A percentile compares a stretch with the other conserved stretches of the same genome.
phyloP scores from a whole-genome alignment of 176 grass and related monocot genomes.

The Thalia dealbata region DNA sequence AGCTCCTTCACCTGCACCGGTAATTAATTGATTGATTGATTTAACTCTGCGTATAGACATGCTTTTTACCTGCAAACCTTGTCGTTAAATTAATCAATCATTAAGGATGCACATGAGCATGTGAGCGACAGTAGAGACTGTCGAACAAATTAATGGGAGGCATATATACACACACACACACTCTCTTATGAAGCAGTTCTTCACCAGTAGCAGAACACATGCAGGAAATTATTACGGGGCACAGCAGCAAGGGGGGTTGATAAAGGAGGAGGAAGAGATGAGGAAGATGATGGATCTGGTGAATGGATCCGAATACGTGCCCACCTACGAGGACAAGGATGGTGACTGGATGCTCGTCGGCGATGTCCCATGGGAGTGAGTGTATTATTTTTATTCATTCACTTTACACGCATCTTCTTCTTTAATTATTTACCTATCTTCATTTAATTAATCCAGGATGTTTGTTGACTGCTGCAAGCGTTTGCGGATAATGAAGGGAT shows the following conservation, averaged over 20 bases:
- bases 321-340: constrained; percentile 96
- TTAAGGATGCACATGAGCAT: neutral
- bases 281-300: constrained; percentile 46
- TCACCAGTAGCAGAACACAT: no score
- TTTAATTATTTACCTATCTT: neutral
- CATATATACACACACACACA: no score
- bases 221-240: constrained; percentile 14
- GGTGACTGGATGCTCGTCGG: constrained; percentile 97
- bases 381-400: constrained; percentile 3
- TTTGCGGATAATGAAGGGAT: constrained; percentile 94
- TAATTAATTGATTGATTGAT: constrained; percentile 2
- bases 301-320: constrained; percentile 67
- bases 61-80: no score
- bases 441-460: constrained; percentile 43
- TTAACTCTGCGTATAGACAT: no score
- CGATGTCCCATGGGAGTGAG: constrained; percentile 95
- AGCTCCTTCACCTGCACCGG: constrained; percentile 57
- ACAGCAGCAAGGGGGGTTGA: neutral
- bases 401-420: no score
- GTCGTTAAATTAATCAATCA: neutral
- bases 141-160: no score
- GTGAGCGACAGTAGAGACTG: neutral
- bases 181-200: no score
- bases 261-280: constrained; percentile 21
- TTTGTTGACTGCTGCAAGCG: constrained; percentile 98